Conservation (phyloP, 2,329 filamentous ascomycete genomes). For the Sporothrix euskadiensis region DNA sequence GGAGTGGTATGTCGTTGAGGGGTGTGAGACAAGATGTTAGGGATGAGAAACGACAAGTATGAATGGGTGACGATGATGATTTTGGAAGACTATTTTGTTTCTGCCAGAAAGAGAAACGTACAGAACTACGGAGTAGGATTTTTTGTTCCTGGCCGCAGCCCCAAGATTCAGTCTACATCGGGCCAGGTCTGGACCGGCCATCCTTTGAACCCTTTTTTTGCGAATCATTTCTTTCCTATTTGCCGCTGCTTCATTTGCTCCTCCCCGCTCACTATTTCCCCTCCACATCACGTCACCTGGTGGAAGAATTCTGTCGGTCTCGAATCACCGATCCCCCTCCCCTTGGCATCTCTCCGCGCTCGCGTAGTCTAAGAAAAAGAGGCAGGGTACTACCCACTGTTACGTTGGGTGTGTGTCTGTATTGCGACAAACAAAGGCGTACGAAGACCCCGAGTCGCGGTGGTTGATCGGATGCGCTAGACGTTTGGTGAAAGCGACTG, state of each 20-base stretch:
- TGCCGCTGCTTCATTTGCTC: background rate
- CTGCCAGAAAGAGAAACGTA: background rate
- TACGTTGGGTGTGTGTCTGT: background rate
- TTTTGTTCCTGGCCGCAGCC: background rate
- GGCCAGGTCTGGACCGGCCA: slow-evolving; percentile 1
- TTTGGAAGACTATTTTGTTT: background rate
- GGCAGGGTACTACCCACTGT: background rate
- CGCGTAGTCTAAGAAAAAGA: background rate
- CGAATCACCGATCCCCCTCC: background rate
- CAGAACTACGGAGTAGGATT: background rate
- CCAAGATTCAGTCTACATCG: slow-evolving; percentile 2
- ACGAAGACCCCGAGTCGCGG: background rate
- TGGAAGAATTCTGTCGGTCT: background rate
- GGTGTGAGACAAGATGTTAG: too few relatives aligned
- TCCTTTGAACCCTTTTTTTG: background rate
- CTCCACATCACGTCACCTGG: slow-evolving; percentile 9
- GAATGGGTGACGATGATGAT: background rate
- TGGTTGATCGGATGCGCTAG: slow-evolving; percentile 8
- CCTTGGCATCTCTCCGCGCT: background rate
- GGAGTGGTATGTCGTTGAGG: background rate
- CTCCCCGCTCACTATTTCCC: background rate
- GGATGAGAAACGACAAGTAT: too few relatives aligned
- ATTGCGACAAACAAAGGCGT: background rate
- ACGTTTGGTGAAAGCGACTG: background rate
- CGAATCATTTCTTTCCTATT: background rate